A percentile compares a stretch with the other conserved stretches of the same genome.
phyloP scores from a whole-genome alignment of 176 grass and related monocot species.

The Oropetium thomaeum region DNA sequence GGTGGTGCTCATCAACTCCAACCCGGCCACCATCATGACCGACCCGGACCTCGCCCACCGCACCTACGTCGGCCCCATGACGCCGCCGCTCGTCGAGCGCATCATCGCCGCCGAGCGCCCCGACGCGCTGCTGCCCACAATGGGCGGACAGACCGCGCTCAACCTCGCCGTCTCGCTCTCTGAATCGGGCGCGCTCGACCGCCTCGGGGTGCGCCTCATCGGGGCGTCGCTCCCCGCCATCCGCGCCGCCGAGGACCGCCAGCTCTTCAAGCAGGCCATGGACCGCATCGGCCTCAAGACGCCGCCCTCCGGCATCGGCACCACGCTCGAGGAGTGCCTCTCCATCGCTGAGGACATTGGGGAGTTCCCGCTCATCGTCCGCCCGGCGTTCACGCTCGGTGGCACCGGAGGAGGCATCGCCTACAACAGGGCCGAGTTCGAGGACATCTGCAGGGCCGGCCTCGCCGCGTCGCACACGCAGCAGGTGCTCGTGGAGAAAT shows the following conservation, averaged over 20 bases:
- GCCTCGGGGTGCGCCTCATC: conserved; percentile 67
- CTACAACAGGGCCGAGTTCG: conserved; percentile 84
- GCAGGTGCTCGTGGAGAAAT: conserved; percentile 96
- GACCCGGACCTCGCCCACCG: conserved; percentile 89
- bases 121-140: conserved; percentile 86
- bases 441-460: conserved; percentile 79
- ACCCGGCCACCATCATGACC: conserved; percentile 98
- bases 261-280: conserved; percentile 97
- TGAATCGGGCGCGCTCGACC: conserved; percentile 71
- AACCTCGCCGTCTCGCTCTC: conserved; percentile 89
- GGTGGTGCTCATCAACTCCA: conserved; percentile 94
- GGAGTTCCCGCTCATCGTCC: conserved; percentile 82
- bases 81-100: conserved; percentile 69
- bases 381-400: conserved; percentile 89
- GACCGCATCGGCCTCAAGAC: conserved; percentile 87
- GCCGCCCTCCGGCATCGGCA: conserved; percentile 86
- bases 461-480: conserved; percentile 64
- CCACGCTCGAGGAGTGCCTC: conserved; percentile 79
- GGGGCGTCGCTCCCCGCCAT: conserved; percentile 87
- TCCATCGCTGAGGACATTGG: conserved; percentile 67
- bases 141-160: conserved; percentile 97
- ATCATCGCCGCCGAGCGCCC: conserved; percentile 79
- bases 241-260: conserved; percentile 77
- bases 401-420: conserved; percentile 94
- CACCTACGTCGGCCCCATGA: conserved; percentile 98